Evolutionary conservation across 306 rosid species (phyloP).

Genomic region (Medicago arabica): DNA sequence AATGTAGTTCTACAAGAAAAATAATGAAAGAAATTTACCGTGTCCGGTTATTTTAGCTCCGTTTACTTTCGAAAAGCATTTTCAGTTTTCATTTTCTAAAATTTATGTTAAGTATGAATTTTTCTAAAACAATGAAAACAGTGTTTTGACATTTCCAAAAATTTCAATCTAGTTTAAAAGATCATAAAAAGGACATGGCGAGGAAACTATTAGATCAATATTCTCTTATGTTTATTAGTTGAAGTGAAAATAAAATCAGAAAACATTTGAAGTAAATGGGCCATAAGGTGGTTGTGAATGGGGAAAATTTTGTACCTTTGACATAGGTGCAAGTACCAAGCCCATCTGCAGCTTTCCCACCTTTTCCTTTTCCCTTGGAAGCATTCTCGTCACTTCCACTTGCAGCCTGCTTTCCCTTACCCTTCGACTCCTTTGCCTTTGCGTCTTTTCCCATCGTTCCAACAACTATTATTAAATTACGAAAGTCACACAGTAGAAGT

Average conservation of each 20-base stretch:
- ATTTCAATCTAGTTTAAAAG: too few relatives aligned
- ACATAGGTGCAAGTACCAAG: constrained; percentile 99
- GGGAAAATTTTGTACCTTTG: constrained; percentile 57
- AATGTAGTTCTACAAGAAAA: constrained; percentile 4
- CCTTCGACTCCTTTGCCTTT: constrained; percentile 76
- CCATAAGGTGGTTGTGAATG: neutral
- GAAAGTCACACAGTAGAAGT: constrained; percentile 3
- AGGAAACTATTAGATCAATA: neutral
- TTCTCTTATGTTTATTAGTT: neutral
- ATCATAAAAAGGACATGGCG: neutral
- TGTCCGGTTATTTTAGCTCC: neutral
- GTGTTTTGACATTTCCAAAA: too few relatives aligned
- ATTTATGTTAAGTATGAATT: neutral
- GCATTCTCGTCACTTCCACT: constrained; percentile 75
- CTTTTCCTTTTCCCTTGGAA: constrained; percentile 89
- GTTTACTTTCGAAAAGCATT: neutral
- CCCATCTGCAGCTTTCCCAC: constrained; percentile 77
- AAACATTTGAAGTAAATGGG: neutral
- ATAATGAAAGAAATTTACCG: constrained; percentile 4
- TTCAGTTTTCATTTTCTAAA: neutral
- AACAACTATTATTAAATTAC: constrained; percentile 7
- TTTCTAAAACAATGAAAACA: neutral
- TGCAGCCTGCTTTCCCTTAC: constrained; percentile 85
- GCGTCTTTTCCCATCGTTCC: constrained; percentile 85
- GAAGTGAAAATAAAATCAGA: neutral